These are phyloP conservation scores for Millerozyma miso DNA, from an alignment of 805 yeast genomes.

Conservation along the genomic window DNA sequence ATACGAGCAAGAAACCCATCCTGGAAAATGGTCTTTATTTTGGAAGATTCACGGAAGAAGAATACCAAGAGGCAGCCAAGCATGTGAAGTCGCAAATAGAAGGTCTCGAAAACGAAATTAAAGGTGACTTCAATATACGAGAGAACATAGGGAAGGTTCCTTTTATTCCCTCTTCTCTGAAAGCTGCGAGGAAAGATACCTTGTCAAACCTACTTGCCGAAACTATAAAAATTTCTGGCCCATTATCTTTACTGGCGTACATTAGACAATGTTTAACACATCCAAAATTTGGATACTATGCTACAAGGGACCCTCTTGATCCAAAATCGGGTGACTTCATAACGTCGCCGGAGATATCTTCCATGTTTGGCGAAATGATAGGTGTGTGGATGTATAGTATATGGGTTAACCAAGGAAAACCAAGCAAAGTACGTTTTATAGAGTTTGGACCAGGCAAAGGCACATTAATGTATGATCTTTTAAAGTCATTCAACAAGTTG, in stretches of 20 bases:
- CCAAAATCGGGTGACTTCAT: constrained; percentile 63
- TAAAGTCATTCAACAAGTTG: constrained; percentile 45
- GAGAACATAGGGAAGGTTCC: constrained; percentile 34
- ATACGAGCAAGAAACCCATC: constrained; percentile 1
- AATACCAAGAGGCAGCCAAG: constrained; percentile 36
- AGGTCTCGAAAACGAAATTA: constrained; percentile 31
- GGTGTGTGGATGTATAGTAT: constrained; percentile 65
- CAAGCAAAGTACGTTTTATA: constrained; percentile 48
- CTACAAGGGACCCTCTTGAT: constrained; percentile 71
- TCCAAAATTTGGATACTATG: constrained; percentile 75
- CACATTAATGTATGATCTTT: constrained; percentile 64
- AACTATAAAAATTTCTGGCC: constrained; percentile 67
- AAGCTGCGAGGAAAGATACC: constrained; percentile 16
- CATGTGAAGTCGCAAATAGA: constrained; percentile 27
- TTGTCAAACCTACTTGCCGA: constrained; percentile 40
- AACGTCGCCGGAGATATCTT: constrained; percentile 84
- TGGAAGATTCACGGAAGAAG: constrained; percentile 34
- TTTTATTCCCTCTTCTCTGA: constrained; percentile 26
- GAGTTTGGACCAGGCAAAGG: constrained; percentile 90
- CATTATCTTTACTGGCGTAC: constrained; percentile 65
- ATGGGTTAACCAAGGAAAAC: constrained; percentile 56
- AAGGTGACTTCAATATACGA: constrained; percentile 32
- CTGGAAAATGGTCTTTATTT: constrained; percentile 25
- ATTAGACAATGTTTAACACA: constrained; percentile 81
- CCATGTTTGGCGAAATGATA: constrained; percentile 80